Evolutionary conservation across 768 basidiomycete genomes (phyloP).

Genomic region (Termitomyces eurrhizus): DNA sequence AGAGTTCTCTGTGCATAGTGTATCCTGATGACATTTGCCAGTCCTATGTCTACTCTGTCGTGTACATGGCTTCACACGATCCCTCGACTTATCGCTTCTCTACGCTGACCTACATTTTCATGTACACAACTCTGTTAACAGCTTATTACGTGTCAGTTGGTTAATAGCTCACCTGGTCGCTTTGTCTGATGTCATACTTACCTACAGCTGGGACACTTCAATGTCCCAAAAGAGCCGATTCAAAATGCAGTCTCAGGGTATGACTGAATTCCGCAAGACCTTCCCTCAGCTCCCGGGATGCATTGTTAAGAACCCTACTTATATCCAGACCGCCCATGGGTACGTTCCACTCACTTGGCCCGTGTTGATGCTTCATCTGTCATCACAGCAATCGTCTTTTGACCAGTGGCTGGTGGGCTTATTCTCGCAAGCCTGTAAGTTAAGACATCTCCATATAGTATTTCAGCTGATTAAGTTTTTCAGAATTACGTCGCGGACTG

Average conservation of each 20-base stretch:
- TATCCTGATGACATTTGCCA: slow-evolving; percentile 22
- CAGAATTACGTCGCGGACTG: slow-evolving; percentile 95
- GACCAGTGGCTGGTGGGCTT: slow-evolving; percentile 92
- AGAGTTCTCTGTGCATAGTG: background rate
- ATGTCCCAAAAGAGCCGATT: slow-evolving; percentile 98
- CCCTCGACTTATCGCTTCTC: slow-evolving; percentile 86
- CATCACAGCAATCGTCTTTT: slow-evolving; percentile 78
- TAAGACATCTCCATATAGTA: background rate
- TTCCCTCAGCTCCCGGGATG: slow-evolving; percentile 93
- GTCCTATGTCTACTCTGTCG: slow-evolving; percentile 96
- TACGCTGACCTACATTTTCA: slow-evolving; percentile 62
- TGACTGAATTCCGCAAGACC: slow-evolving; percentile 77
- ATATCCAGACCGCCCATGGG: slow-evolving; percentile 93
- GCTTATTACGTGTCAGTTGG: slow-evolving; percentile 80
- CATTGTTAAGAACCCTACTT: slow-evolving; percentile 81
- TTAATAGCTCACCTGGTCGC: background rate
- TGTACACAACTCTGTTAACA: slow-evolving; percentile 73
- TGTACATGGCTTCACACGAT: slow-evolving; percentile 96
- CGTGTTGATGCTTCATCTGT: slow-evolving; percentile 23
- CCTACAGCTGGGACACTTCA: slow-evolving; percentile 79
- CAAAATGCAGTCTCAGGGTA: slow-evolving; percentile 95
- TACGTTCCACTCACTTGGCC: slow-evolving; percentile 29
- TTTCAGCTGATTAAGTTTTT: slow-evolving; percentile 2
- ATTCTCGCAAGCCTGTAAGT: slow-evolving; percentile 86
- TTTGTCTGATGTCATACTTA: background rate